A percentile compares a stretch with the other conserved stretches of the same genome.
These are phyloP conservation scores for Phialocephala sp. DNA, from an alignment of 2,329 filamentous ascomycete species.

Conservation along the genomic window DNA sequence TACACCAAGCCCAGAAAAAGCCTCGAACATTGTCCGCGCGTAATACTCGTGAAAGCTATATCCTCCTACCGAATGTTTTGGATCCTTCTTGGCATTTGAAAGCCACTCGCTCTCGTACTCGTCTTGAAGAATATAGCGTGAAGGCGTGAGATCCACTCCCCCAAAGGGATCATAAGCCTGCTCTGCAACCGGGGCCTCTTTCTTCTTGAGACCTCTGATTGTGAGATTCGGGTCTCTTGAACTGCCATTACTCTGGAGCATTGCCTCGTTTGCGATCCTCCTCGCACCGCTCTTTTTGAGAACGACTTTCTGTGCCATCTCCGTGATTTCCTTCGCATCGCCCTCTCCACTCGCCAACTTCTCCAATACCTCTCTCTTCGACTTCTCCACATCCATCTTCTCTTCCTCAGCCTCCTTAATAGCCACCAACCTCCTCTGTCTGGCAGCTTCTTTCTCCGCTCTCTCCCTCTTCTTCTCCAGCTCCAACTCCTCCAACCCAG, in stretches of 20 bases:
- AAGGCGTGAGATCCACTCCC: conserved; percentile 70
- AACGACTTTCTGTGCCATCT: conserved; percentile 63
- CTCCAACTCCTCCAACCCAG: conserved; percentile 62
- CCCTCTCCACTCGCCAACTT: conserved; percentile 67
- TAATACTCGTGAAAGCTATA: conserved; percentile 86
- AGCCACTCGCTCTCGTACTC: conserved; percentile 79
- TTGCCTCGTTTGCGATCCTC: conserved; percentile 49
- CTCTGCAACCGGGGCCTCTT: conserved; percentile 64
- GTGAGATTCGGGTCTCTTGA: conserved; percentile 51
- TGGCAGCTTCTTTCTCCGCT: conserved; percentile 70
- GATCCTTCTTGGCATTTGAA: conserved; percentile 68
- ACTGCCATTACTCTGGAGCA: conserved; percentile 32
- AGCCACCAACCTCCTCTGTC: conserved; percentile 66
- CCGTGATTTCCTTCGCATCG: conserved; percentile 62
- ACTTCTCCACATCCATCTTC: conserved; percentile 64
- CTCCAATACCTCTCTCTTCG: conserved; percentile 72
- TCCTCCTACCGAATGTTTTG: conserved; percentile 75
- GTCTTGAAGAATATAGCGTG: conserved; percentile 73
- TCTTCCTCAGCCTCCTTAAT: conserved; percentile 74
- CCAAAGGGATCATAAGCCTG: conserved; percentile 89
- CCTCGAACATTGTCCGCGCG: conserved; percentile 80
- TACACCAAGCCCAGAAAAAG: conserved; percentile 86
- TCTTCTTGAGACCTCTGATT: conserved; percentile 81
- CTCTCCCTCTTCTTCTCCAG: conserved; percentile 59
- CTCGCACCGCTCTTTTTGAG: conserved; percentile 73